Percentiles rank a stretch among this genome's conserved stretches.
Evolutionary conservation across 805 yeast genomes (phyloP).

Genomic region (Candida tallmaniae): DNA sequence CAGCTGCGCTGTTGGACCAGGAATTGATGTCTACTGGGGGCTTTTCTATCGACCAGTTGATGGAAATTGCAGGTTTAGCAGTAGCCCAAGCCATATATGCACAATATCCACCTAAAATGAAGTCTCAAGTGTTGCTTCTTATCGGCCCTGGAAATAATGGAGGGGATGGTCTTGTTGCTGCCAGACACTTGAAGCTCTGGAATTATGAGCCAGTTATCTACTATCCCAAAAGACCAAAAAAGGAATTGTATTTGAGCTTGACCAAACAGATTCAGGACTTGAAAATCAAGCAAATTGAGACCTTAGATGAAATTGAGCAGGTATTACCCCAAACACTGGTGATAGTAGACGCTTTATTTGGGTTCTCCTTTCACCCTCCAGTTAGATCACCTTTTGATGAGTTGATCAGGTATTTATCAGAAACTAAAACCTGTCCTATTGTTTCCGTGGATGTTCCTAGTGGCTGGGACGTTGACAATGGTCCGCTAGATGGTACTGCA

Average conservation of each 20-base stretch:
- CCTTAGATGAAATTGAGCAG: conserved; percentile 25
- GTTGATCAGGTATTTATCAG: conserved; percentile 21
- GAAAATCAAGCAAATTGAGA: conserved; percentile 52
- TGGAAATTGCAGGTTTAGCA: conserved; percentile 95
- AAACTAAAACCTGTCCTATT: conserved; percentile 54
- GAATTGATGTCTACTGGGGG: conserved; percentile 86
- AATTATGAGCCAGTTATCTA: conserved; percentile 64
- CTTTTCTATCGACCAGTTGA: conserved; percentile 78
- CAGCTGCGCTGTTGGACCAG: conserved; percentile 75
- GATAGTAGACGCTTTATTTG: conserved; percentile 79
- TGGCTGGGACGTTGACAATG: conserved; percentile 94
- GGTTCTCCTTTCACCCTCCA: conserved; percentile 90
- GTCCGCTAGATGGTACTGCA: conserved; percentile 72
- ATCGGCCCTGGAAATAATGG: conserved; percentile 98
- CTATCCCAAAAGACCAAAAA: conserved; percentile 65
- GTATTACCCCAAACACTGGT: conserved; percentile 11
- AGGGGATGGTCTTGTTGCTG: conserved; percentile 96
- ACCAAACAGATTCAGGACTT: conserved; percentile 64
- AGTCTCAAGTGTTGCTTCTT: conserved; percentile 52
- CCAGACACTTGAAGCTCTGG: conserved; percentile 79
- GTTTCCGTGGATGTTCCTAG: conserved; percentile 89
- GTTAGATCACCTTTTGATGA: conserved; percentile 71
- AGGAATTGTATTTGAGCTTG: conserved; percentile 55
- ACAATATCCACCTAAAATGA: conserved; percentile 52
- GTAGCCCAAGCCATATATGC: conserved; percentile 83